These are phyloP conservation scores for Thermomucor indicae-seudaticae DNA, from an alignment of 371 early-diverging fungal species.

Conservation along the genomic window DNA sequence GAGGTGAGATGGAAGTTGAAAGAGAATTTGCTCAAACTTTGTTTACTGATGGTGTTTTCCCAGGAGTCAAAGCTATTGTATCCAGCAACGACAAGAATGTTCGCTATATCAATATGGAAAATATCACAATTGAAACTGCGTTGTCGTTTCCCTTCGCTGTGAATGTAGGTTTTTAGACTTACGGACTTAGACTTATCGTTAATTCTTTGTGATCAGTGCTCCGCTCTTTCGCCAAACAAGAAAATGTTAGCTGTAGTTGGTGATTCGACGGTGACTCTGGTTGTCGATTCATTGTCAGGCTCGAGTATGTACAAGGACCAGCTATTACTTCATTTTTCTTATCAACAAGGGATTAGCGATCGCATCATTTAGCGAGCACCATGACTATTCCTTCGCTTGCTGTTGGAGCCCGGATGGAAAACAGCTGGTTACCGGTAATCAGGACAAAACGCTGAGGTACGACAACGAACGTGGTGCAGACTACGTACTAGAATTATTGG, in stretches of 20 bases:
- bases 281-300: constrained; percentile 58
- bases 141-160: constrained; percentile 59
- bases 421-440: constrained; percentile 79
- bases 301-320: constrained; percentile 39
- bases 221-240: constrained; percentile 59
- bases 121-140: constrained; percentile 22
- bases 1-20: constrained; percentile 13
- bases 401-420: constrained; percentile 76
- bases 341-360: constrained; percentile 15
- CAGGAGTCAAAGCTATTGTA: constrained; percentile 17
- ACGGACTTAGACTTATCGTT: neutral
- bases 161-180: constrained; percentile 50
- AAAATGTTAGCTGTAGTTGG: constrained; percentile 73
- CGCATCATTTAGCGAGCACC: constrained; percentile 21
- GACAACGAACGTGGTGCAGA: constrained; percentile 5
- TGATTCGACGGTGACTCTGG: constrained; percentile 52
- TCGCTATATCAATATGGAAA: constrained; percentile 51
- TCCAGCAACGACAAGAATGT: constrained; percentile 62
- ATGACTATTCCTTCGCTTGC: constrained; percentile 80
- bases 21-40: neutral
- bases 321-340: neutral
- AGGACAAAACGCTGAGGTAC: constrained; percentile 58
- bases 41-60: neutral
- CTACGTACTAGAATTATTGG: no score
- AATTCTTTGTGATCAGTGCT: constrained; percentile 48